phyloP scores from a whole-genome alignment of 2,329 filamentous ascomycete genomes.

The Didymella segeticola region DNA sequence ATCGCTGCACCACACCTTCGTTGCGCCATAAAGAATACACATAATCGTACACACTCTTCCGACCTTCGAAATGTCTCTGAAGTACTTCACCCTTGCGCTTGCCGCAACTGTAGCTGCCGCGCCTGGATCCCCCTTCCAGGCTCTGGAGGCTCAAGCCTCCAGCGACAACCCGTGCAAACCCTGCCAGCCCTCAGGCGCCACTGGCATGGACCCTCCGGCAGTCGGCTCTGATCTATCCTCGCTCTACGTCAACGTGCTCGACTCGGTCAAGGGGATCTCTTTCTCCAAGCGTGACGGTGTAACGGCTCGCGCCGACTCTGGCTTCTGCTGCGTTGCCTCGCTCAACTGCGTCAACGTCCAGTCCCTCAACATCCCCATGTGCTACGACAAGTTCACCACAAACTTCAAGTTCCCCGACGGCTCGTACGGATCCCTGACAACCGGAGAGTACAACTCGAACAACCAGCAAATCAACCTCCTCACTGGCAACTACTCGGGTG shows the following conservation, averaged over 20 bases:
- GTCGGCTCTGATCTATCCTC: conserved; percentile 44
- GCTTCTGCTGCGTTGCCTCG: conserved; percentile 46
- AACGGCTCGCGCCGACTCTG: conserved; percentile 25
- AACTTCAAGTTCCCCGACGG: conserved; percentile 57
- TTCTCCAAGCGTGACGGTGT: conserved; percentile 35
- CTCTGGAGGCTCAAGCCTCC: conserved; percentile 24
- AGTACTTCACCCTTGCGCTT: conserved; percentile 34
- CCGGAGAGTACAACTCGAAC: conserved; percentile 52
- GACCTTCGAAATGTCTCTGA: conserved; percentile 31
- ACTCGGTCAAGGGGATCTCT: conserved; percentile 44
- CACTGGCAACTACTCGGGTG: conserved; percentile 53
- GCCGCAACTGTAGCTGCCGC: conserved; percentile 28
- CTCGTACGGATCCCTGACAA: conserved; percentile 55
- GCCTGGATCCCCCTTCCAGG: conserved; percentile 26
- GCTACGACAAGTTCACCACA: conserved; percentile 62
- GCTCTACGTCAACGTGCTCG: conserved; percentile 45
- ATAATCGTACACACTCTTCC: neutral
- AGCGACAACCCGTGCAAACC: conserved; percentile 43
- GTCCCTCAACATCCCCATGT: conserved; percentile 54
- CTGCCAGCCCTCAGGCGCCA: conserved; percentile 47
- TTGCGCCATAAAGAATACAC: conserved; percentile 6
- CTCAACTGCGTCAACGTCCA: conserved; percentile 53
- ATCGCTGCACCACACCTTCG: conserved; percentile 11
- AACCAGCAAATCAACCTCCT: conserved; percentile 53
- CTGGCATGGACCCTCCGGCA: conserved; percentile 36